Evolutionary conservation across 148 eudicot genomes (phyloP), one percentile per base, ranked within the genome.

Genomic region (Cornus kousa): DNA sequence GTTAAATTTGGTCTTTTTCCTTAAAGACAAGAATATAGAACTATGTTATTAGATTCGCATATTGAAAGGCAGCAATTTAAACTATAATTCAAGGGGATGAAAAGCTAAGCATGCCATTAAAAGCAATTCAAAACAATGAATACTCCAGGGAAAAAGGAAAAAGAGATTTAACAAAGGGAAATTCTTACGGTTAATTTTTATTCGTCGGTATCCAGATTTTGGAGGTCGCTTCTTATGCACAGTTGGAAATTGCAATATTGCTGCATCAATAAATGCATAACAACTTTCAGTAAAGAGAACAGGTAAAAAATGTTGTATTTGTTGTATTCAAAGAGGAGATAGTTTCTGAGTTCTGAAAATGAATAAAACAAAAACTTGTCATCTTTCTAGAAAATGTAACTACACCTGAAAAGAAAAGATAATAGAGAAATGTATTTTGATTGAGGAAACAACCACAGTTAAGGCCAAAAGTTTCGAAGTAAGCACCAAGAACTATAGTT

Each of bases 171-270:
- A 24, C 66, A 62, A 50, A 81, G 70, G 50, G 40, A 82, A 75
- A 19, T 78, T 70, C 95, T 89, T 88, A 96, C 98, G 94, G 74
- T 82, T 89, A 50, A 91, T 92, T 87, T 90, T 88, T 73, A 84
- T 92, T 22, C 99, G 98, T 76, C 83, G 89, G 86, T 89, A 94
- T 72, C 98, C 99, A 82, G 94, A 88, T 91, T 75, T 91, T 31
- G 90, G 74, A 78, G 99, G 99, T 69, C 86, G 83, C 75, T 96
- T 94, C 91, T 94, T 96, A 84, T 96, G 97, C 67, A 75, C 82
- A 50, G 91, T 86, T 73, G 99, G 97, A 80, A 91, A 84, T 69
- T 94, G 99, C 84, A 96, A 87, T 74, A 96, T 96, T 87, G 98
- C 99, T 96, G 98, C 98, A 91, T 79, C 75, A 84, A 77, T 23